Evolutionary conservation across 177 flowering plant genomes (phyloP).

Genomic region (Vitis hybrid): DNA sequence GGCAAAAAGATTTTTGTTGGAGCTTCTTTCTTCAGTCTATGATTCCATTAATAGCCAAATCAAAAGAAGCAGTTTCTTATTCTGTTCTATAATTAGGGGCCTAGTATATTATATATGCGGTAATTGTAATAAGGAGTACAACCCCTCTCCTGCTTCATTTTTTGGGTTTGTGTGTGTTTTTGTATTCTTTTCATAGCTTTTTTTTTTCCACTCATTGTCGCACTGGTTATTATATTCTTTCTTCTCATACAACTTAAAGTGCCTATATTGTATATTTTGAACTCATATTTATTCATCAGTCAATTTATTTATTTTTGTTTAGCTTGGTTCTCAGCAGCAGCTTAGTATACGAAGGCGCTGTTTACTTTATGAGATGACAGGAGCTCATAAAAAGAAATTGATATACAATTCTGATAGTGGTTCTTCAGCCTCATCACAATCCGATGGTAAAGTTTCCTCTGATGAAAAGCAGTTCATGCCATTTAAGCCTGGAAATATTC

Average conservation of each 20-base stretch:
- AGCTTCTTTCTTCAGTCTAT: too few species aligned
- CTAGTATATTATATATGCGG: background rate
- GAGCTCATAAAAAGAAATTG: conserved; percentile 18
- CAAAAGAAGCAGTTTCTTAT: background rate
- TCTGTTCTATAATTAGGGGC: background rate
- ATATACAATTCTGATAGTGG: background rate
- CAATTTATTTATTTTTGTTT: background rate
- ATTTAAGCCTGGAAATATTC: conserved; percentile 3
- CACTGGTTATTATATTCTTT: background rate
- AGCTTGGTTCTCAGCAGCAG: conserved; percentile 11
- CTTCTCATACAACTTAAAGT: background rate
- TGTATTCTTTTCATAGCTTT: background rate
- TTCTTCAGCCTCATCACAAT: conserved; percentile 12
- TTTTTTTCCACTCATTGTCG: background rate
- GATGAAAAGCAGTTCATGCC: conserved; percentile 10
- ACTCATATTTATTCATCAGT: background rate
- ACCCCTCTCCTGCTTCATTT: background rate
- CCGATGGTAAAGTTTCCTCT: conserved; percentile 9
- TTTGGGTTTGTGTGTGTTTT: background rate
- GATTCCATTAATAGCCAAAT: background rate
- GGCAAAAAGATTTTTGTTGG: too few species aligned
- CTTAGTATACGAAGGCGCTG: conserved; percentile 30
- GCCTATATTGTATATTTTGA: background rate
- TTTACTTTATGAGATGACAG: conserved; percentile 32
- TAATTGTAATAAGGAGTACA: background rate